A percentile compares a stretch with the other conserved stretches of the same genome.
These are phyloP conservation scores for Chaetomium cochliodes DNA, from an alignment of 495 filamentous ascomycete species.

Conservation along the genomic window DNA sequence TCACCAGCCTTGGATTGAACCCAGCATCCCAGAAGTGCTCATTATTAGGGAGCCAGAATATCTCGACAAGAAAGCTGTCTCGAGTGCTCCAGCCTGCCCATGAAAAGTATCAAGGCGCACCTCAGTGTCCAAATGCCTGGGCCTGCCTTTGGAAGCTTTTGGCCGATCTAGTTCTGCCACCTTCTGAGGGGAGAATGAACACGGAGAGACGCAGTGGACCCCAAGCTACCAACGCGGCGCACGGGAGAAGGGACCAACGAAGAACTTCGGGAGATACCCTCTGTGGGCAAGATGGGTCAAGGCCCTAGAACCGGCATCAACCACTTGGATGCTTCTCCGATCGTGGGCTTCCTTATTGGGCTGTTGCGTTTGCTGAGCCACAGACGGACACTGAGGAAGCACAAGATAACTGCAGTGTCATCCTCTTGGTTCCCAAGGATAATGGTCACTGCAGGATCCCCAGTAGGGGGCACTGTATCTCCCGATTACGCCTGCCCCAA, in stretches of 20 bases:
- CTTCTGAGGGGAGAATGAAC: too few species aligned
- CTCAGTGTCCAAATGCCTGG: too few species aligned
- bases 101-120: too few species aligned
- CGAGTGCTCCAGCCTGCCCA: too few species aligned
- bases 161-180: too few species aligned
- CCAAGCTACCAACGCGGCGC: too few species aligned
- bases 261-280: not conserved
- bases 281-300: not conserved
- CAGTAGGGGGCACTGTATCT: not conserved
- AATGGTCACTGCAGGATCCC: not conserved
- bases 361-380: not conserved
- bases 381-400: not conserved
- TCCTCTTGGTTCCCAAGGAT: not conserved
- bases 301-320: not conserved
- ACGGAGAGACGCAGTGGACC: too few species aligned
- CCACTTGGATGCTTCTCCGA: not conserved
- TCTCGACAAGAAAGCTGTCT: too few species aligned
- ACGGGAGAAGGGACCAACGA: not conserved
- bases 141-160: too few species aligned
- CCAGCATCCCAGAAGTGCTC: too few species aligned
- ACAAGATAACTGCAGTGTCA: not conserved
- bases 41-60: too few species aligned
- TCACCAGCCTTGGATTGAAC: too few species aligned
- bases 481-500: not conserved
- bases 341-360: not conserved